Evolutionary conservation across 2,329 filamentous ascomycete species (phyloP).

Genomic region (Didymella glomerata): DNA sequence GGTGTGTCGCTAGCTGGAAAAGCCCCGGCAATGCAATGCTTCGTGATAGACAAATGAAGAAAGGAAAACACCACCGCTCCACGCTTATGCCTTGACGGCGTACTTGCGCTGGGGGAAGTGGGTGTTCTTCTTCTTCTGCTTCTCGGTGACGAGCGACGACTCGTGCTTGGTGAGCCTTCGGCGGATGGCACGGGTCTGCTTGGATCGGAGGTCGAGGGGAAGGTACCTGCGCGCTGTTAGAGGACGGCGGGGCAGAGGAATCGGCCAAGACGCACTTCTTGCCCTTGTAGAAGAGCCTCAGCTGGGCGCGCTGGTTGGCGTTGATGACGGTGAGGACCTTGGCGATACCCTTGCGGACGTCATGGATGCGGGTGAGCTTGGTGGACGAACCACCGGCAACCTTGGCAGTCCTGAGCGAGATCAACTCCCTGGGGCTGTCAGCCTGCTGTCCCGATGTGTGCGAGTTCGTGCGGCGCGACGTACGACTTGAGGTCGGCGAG

Average conservation of each 20-base stretch:
- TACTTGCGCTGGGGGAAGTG: constrained; percentile 99
- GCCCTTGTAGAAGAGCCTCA: constrained; percentile 96
- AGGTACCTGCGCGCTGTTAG: constrained; percentile 67
- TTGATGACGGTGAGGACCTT: constrained; percentile 99
- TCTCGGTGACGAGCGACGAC: constrained; percentile 82
- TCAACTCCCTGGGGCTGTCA: constrained; percentile 71
- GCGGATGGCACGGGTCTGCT: constrained; percentile 98
- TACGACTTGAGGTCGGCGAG: constrained; percentile 51
- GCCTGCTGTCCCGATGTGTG: constrained; percentile 28
- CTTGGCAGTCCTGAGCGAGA: constrained; percentile 97
- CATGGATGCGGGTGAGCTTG: constrained; percentile 85
- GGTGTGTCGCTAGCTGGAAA: constrained; percentile 50
- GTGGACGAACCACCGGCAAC: constrained; percentile 88
- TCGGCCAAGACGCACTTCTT: constrained; percentile 72
- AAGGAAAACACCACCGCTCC: constrained; percentile 45
- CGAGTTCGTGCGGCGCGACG: constrained; percentile 28
- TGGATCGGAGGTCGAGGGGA: constrained; percentile 96
- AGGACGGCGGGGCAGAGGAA: constrained; percentile 11
- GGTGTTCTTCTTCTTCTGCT: constrained; percentile 93
- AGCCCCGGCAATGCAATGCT: constrained; percentile 54
- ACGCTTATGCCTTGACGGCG: constrained; percentile 85
- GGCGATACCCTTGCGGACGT: constrained; percentile 99
- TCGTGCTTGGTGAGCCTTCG: constrained; percentile 94
- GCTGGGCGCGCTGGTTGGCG: constrained; percentile 97
- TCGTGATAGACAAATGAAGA: constrained; percentile 51